Evolutionary conservation across 1,139 yeast genomes (phyloP).

Genomic region (Taphrina deformans): DNA sequence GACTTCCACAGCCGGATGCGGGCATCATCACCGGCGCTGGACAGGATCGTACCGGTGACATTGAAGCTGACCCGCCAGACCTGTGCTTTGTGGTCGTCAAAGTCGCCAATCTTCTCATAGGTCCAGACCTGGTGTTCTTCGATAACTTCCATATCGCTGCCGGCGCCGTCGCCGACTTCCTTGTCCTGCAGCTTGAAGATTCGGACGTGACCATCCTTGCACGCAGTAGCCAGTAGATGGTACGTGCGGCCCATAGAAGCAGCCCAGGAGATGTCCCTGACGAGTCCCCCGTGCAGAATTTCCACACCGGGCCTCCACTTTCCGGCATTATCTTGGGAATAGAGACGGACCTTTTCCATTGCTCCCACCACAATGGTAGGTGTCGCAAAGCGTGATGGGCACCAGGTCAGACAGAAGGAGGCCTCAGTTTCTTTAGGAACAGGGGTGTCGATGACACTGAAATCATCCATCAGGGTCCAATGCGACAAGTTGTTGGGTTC

Average conservation of each 20-base stretch:
- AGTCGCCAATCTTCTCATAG: conserved; percentile 57
- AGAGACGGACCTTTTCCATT: conserved; percentile 79
- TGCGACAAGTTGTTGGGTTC: conserved; percentile 81
- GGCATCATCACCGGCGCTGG: conserved; percentile 96
- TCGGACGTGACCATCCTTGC: conserved; percentile 89
- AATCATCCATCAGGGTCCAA: conserved; percentile 78
- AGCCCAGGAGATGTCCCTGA: conserved; percentile 92
- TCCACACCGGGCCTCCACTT: conserved; percentile 51
- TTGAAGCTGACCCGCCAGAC: conserved; percentile 98
- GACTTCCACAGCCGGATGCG: conserved; percentile 82
- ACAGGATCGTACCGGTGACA: conserved; percentile 83
- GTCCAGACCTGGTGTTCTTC: conserved; percentile 34
- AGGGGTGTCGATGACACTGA: conserved; percentile 48
- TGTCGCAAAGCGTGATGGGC: conserved; percentile 78
- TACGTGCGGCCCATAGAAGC: conserved; percentile 73
- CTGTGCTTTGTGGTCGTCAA: conserved; percentile 79
- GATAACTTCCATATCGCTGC: conserved; percentile 36
- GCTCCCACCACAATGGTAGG: conserved; percentile 86
- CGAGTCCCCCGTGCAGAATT: conserved; percentile 72
- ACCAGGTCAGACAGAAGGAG: conserved; percentile 87
- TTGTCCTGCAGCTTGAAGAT: conserved; percentile 64
- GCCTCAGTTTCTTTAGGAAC: conserved; percentile 79
- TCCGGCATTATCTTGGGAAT: conserved; percentile 55
- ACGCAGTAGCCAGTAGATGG: conserved; percentile 89
- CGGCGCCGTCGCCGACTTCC: conserved; percentile 5